Evolutionary conservation across 257 asterid species (phyloP), one percentile per base, ranked within the genome.

Genomic region (Nicotiana knightiana): DNA sequence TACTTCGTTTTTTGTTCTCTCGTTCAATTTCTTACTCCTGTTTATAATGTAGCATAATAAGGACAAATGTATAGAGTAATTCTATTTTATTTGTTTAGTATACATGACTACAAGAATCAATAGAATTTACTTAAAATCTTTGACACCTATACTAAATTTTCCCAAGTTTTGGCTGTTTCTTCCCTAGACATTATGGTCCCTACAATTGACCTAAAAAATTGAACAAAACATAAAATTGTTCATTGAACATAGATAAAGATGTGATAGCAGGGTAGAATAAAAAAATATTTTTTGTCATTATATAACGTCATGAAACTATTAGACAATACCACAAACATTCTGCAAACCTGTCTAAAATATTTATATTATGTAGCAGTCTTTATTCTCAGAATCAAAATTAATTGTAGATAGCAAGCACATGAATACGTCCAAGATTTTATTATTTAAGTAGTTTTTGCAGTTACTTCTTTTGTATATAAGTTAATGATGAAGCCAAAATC

Each of bases 161-260:
- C 16, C 57, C 13, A 48, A 21, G 26, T 13, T 43, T 73, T 73
- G 43, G 28, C 79, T 48, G 51, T 48, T 71, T 24, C 3, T 73
- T 8, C 46, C 63, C 26, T 24, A 26, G 9, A 26, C 39, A 46
- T 6, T 46, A 26, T 26, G 43, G 26, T 73, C 63, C 79, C 79
- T 73, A 73, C 13, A 73, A 24, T 30, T 48, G 43, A 73, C 4
- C 15, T 13, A 24, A 28, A 15, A 15, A 28, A 15, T 37, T 32
- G 43, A 73, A 30, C 7, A 73, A 73, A 73, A 48, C 15, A 3
- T 46, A 48, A 39, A 48, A 73, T 73, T 73, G 9, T 73, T 73
- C 79, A 51, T 51, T 51, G 79, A 73, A 73, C 79, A 58, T 51
- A 51, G 79, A 73, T 73, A 51, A 73, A 73, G 24, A 48, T 73